Evolutionary conservation across 805 yeast species (phyloP).

Genomic region (Metschnikowia proteae): DNA sequence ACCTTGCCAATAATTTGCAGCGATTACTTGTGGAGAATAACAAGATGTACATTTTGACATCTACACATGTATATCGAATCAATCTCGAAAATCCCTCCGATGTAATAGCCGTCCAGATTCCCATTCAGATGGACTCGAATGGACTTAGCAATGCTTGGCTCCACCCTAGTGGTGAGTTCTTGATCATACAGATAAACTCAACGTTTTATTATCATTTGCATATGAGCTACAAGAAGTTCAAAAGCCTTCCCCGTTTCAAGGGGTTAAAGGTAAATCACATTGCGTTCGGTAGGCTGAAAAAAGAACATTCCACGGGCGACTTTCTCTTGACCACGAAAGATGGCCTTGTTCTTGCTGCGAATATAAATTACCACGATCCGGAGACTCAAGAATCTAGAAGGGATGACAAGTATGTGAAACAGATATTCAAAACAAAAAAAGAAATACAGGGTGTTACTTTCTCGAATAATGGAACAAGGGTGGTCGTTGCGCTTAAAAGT

Average conservation of each 20-base stretch:
- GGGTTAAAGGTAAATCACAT: constrained; percentile 34
- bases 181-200: constrained; percentile 27
- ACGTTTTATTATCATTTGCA: constrained; percentile 41
- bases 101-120: constrained; percentile 23
- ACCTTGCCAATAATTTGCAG: constrained; percentile 23
- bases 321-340: constrained; percentile 30
- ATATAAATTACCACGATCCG: constrained; percentile 28
- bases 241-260: constrained; percentile 44
- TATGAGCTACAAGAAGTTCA: constrained; percentile 37
- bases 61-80: constrained; percentile 24
- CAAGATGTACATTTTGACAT: constrained; percentile 31
- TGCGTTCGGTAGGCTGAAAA: constrained; percentile 16
- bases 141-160: constrained; percentile 32
- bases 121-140: constrained; percentile 13
- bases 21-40: constrained; percentile 30
- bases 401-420: constrained; percentile 35
- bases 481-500: constrained; percentile 21
- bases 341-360: constrained; percentile 25
- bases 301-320: constrained; percentile 25
- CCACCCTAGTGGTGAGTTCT: constrained; percentile 35
- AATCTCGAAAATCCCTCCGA: constrained; percentile 36
- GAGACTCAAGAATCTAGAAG: constrained; percentile 26
- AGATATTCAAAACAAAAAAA: constrained; percentile 20
- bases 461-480: constrained; percentile 21
- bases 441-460: constrained; percentile 20